Evolutionary conservation across 441 rosid species (phyloP), one percentile per base, ranked within the genome.

Genomic region (Hura crepitans): DNA sequence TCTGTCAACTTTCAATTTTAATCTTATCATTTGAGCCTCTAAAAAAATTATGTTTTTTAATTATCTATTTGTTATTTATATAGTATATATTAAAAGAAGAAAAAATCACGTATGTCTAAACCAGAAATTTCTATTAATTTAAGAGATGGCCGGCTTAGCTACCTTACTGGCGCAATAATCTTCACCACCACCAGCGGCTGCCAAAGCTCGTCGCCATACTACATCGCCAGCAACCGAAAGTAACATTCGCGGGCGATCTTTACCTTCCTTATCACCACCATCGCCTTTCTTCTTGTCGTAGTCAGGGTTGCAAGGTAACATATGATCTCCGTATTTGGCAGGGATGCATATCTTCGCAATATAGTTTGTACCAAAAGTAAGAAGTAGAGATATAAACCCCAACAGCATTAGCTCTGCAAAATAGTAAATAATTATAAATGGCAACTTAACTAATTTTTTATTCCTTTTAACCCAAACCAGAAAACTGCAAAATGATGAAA

Each of bases 381-480:
- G 81, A 28, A 85, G 72, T 22, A 85, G 76, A 1, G 89, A 87
- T 67, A 87, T 80, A 83, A 87, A 87, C 3, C 92, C 92, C 33
- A 84, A n/a, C 13, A 87, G 75, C 86, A 87, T 82, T 33, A 87
- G 69, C 62, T 84, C 89, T 84, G 89, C 60, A 65, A 27, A 53
- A 23, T 28, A 8, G 18, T 25, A 12, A 13, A 13, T 2, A n/a
- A 39, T 0, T 22, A 9, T 28, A 46, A 1, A 13, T 25, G 6
- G 17, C 12, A 65, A 46, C 10, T 58, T 27, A 12, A 8, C 7
- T 35, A 35, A 35, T 35, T 4, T 5, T 35, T 3, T 4, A 35
- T 5, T 2, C 2, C 37, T 33, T 4, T 35, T 8, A 42, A 42
- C 46, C 46, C 46, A 42, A 9, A 42, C 12, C 46, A 42, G 17